Conservation (phyloP, 768 basidiomycete species). For the Asterophora lycoperdoides region DNA sequence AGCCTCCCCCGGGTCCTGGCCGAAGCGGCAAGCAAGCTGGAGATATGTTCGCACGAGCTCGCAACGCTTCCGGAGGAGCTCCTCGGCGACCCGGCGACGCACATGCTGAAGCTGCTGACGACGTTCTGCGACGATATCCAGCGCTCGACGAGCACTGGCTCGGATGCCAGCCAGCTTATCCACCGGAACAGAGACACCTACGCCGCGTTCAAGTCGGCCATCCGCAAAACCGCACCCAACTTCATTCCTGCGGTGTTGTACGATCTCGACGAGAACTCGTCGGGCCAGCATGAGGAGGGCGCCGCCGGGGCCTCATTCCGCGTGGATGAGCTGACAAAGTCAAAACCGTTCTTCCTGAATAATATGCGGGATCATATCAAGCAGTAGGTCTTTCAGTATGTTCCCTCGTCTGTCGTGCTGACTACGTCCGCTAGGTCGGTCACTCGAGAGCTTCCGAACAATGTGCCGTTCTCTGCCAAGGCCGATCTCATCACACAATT, state of each 20-base stretch:
- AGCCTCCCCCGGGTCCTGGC: conserved; percentile 29
- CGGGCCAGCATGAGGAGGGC: conserved; percentile 5
- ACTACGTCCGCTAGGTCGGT: conserved; percentile 24
- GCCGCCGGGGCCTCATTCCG: background rate
- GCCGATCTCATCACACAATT: conserved; percentile 28
- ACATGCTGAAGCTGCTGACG: conserved; percentile 32
- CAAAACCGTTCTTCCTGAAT: conserved; percentile 23
- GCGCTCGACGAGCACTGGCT: conserved; percentile 24
- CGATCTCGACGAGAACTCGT: background rate
- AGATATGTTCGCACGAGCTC: conserved; percentile 23
- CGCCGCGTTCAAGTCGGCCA: conserved; percentile 24
- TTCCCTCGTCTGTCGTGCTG: background rate
- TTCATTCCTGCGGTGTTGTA: conserved; percentile 25
- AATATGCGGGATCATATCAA: conserved; percentile 31
- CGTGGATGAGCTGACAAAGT: conserved; percentile 15
- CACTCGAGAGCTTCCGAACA: conserved; percentile 35
- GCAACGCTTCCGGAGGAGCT: conserved; percentile 25
- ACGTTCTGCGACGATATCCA: conserved; percentile 28
- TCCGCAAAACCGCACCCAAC: conserved; percentile 31
- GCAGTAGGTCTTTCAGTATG: conserved; percentile 19
- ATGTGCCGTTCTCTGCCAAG: conserved; percentile 35
- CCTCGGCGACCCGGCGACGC: conserved; percentile 31
- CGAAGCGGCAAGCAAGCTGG: conserved; percentile 23
- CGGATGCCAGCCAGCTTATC: conserved; percentile 23
- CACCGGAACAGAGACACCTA: conserved; percentile 28